Evolutionary conservation across 2,329 filamentous ascomycete species (phyloP).

Genomic region (Gremmenia infestans): DNA sequence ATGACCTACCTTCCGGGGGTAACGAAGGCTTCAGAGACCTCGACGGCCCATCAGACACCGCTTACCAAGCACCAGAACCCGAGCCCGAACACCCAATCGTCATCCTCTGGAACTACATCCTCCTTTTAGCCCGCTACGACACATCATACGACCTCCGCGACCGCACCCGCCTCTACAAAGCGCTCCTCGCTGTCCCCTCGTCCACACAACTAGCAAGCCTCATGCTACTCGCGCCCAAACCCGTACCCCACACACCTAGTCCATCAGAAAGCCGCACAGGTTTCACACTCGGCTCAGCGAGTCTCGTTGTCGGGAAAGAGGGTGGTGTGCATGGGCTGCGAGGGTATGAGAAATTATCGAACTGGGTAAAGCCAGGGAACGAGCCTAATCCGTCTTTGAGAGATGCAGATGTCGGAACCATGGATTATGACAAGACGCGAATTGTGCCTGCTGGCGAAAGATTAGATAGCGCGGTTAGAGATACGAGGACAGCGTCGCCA

Average conservation of each 20-base stretch:
- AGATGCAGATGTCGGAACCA: constrained; percentile 46
- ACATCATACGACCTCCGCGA: constrained; percentile 93
- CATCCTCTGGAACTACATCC: constrained; percentile 76
- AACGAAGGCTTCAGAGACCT: constrained; percentile 26
- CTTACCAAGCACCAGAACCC: constrained; percentile 16
- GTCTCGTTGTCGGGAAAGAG: constrained; percentile 75
- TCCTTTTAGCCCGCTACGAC: constrained; percentile 85
- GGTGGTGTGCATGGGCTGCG: constrained; percentile 67
- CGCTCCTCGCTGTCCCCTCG: constrained; percentile 70
- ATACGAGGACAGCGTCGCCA: constrained; percentile 31
- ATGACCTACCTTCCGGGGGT: constrained; percentile 17
- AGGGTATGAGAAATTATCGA: constrained; percentile 75
- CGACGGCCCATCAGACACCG: constrained; percentile 13
- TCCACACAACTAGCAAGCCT: constrained; percentile 81
- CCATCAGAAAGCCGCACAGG: constrained; percentile 79
- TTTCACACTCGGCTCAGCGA: constrained; percentile 77
- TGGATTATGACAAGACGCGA: constrained; percentile 36
- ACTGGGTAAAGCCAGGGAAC: constrained; percentile 75
- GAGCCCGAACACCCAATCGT: constrained; percentile 60
- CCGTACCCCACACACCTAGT: constrained; percentile 83
- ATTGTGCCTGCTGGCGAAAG: constrained; percentile 55
- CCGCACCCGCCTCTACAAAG: constrained; percentile 80
- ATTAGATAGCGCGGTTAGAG: constrained; percentile 53
- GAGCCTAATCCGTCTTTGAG: constrained; percentile 75
- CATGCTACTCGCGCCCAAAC: constrained; percentile 89